A percentile compares a stretch with the other conserved stretches of the same genome.
Conservation (phyloP, 1,139 yeast species). For the Hansenula lynferdii region DNA sequence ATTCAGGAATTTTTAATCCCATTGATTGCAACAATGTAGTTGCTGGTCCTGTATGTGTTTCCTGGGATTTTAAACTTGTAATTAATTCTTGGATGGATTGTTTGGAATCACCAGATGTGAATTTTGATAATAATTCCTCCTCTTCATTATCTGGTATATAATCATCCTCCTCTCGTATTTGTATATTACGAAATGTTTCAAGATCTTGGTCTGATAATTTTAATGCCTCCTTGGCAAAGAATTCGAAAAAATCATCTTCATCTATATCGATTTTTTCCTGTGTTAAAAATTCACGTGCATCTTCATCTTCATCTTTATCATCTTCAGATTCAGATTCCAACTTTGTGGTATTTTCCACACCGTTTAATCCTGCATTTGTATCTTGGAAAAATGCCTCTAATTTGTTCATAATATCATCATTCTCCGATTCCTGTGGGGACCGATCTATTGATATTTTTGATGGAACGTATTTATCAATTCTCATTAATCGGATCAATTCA, state of each 20-base stretch:
- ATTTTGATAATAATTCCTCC: conserved; percentile 21
- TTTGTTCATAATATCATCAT: conserved; percentile 20
- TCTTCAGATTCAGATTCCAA: conserved; percentile 9
- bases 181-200: conserved; percentile 25
- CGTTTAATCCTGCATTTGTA: conserved; percentile 25
- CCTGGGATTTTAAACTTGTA: conserved; percentile 25
- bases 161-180: too few species aligned
- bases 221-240: conserved; percentile 47
- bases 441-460: conserved; percentile 13
- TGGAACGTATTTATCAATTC: conserved; percentile 10
- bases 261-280: conserved; percentile 37
- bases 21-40: conserved; percentile 29
- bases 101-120: conserved; percentile 26
- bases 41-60: conserved; percentile 31
- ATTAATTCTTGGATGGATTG: conserved; percentile 15
- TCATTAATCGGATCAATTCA: conserved; percentile 11
- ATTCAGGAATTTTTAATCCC: too few species aligned
- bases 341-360: conserved; percentile 21
- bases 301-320: conserved; percentile 20
- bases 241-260: conserved; percentile 63
- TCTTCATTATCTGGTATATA: conserved; percentile 19
- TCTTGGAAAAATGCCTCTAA: conserved; percentile 24
- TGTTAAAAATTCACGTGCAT: conserved; percentile 23
- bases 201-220: conserved; percentile 37
- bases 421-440: conserved; percentile 3